A percentile compares a stretch with the other conserved stretches of the same genome.
These are phyloP conservation scores for Salix koriyanagi DNA, from an alignment of 345 rosid species.

Conservation along the genomic window DNA sequence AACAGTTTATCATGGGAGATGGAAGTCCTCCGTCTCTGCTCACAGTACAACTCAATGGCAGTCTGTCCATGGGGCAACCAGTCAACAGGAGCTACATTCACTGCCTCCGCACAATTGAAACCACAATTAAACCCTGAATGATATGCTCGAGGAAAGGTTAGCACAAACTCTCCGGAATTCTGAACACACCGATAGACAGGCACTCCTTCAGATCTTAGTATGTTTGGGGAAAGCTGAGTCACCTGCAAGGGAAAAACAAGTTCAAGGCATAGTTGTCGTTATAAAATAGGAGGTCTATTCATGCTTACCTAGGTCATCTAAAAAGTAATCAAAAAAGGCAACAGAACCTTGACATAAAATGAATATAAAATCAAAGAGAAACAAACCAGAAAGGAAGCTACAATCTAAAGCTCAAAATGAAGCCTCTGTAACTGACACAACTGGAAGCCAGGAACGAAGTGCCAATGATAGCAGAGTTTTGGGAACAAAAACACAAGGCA, in stretches of 20 bases:
- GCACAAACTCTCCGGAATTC: constrained; percentile 88
- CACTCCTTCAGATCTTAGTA: constrained; percentile 83
- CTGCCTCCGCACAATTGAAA: constrained; percentile 99
- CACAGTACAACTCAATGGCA: constrained; percentile 82
- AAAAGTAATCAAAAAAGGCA: not conserved
- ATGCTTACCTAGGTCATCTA: constrained; percentile 2
- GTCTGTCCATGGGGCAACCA: constrained; percentile 98
- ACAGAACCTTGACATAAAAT: not conserved
- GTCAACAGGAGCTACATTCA: constrained; percentile 97
- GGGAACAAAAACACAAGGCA: not conserved
- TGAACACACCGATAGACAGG: constrained; percentile 92
- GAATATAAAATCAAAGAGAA: not conserved
- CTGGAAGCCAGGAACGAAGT: not conserved
- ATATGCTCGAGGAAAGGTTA: constrained; percentile 98
- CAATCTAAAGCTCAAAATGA: not conserved
- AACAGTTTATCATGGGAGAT: constrained; percentile 91
- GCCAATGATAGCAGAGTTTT: not conserved
- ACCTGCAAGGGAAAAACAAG: constrained; percentile 50
- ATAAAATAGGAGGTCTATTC: not conserved
- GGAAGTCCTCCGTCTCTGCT: constrained; percentile 91
- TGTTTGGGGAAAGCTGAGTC: constrained; percentile 93
- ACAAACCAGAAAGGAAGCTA: not conserved
- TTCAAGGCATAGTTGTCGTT: not conserved
- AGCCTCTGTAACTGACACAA: not conserved
- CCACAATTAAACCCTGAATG: constrained; percentile 97